phyloP scores from a whole-genome alignment of 2,329 filamentous ascomycete genomes.

The Bipolaris zeicola region DNA sequence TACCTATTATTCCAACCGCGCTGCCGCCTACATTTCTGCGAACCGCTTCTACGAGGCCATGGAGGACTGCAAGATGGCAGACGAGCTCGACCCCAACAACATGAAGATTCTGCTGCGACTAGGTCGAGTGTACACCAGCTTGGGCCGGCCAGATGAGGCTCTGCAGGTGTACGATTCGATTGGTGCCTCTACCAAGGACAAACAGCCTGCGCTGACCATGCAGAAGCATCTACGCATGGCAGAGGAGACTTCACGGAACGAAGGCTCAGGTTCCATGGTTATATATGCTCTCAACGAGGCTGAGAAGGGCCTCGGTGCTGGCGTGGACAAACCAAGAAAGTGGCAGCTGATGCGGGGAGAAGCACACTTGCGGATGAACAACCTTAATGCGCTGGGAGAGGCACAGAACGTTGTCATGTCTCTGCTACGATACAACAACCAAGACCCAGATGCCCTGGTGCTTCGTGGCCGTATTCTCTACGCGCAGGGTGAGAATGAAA shows the following conservation, averaged over 20 bases:
- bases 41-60: constrained; percentile 78
- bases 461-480: constrained; percentile 88
- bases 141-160: constrained; percentile 87
- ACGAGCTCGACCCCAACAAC: constrained; percentile 83
- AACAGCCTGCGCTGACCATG: constrained; percentile 83
- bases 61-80: constrained; percentile 82
- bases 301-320: constrained; percentile 74
- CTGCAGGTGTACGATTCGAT: constrained; percentile 82
- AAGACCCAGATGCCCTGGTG: constrained; percentile 92
- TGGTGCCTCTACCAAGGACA: constrained; percentile 83
- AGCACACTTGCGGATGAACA: constrained; percentile 91
- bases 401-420: constrained; percentile 92
- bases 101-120: constrained; percentile 86
- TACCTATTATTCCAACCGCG: constrained; percentile 92
- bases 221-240: constrained; percentile 79
- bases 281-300: constrained; percentile 91
- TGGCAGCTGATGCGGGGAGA: constrained; percentile 94
- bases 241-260: constrained; percentile 73
- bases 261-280: constrained; percentile 86
- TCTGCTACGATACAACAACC: constrained; percentile 81
- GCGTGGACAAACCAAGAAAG: constrained; percentile 82
- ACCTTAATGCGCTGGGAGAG: constrained; percentile 84
- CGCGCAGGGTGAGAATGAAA: constrained; percentile 90
- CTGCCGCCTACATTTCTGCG: constrained; percentile 90
- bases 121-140: constrained; percentile 84